Percentiles rank a stretch among this genome's conserved stretches.
These are phyloP conservation scores for Corylus heterophylla DNA, from an alignment of 306 rosid genomes.

Conservation along the genomic window DNA sequence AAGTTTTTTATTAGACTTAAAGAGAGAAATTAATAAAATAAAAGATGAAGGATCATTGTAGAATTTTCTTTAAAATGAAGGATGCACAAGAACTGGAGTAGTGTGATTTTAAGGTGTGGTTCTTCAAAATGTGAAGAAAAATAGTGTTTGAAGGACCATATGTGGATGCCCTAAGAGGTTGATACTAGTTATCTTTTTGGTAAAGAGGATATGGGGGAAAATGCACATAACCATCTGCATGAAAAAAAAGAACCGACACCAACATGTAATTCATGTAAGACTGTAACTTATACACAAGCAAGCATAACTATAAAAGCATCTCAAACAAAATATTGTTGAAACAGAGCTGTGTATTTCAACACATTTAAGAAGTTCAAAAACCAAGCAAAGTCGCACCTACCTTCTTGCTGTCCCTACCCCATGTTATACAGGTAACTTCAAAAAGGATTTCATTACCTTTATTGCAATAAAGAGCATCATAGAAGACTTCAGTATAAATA, in stretches of 20 bases:
- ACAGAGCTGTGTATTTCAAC: conserved; percentile 1
- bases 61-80: too few species aligned
- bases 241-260: conserved; percentile 4
- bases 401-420: conserved; percentile 1
- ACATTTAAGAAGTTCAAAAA: background rate
- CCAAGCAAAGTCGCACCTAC: background rate
- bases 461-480: background rate
- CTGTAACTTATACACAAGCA: background rate
- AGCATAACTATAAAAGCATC: background rate
- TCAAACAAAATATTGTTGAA: background rate
- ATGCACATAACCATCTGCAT: background rate
- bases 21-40: too few species aligned
- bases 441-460: background rate
- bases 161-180: conserved; percentile 4
- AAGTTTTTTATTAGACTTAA: too few species aligned
- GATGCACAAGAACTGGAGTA: too few species aligned
- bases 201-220: background rate
- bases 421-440: background rate
- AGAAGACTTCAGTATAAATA: background rate
- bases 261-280: conserved; percentile 2
- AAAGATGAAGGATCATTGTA: too few species aligned
- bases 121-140: too few species aligned
- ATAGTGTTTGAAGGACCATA: too few species aligned
- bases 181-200: background rate
- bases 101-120: too few species aligned